phyloP scores from a whole-genome alignment of 139 green algal species.

The Raphidocelis subcapitata region DNA sequence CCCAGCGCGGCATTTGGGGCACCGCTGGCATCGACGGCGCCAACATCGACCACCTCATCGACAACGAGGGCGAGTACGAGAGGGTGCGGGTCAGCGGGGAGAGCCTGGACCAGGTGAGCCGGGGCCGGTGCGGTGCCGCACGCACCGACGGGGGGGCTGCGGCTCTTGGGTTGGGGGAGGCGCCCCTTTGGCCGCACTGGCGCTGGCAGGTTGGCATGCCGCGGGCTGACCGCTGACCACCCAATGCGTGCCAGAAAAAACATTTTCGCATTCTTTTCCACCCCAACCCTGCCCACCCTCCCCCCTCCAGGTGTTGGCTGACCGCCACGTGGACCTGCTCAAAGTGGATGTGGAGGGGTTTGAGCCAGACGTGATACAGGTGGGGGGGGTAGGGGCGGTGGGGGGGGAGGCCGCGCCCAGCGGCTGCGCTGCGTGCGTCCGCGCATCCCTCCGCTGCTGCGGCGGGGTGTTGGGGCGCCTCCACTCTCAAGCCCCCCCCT shows the following conservation, averaged over 20 bases:
- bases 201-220: neutral
- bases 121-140: neutral
- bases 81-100: conserved; percentile 15
- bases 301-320: too few species aligned
- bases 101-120: neutral
- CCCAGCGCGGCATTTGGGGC: conserved; percentile 64
- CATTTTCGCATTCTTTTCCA: too few species aligned
- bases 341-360: conserved; percentile 79
- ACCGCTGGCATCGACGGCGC: conserved; percentile 60
- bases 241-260: too few species aligned
- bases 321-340: neutral
- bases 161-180: neutral
- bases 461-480: too few species aligned
- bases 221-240: too few species aligned
- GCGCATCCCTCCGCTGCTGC: too few species aligned
- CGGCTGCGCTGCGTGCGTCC: too few species aligned
- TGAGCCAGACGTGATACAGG: conserved; percentile 54
- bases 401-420: neutral
- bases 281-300: too few species aligned
- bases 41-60: conserved; percentile 62
- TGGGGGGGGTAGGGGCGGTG: neutral
- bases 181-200: neutral
- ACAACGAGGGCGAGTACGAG: conserved; percentile 42
- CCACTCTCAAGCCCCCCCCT: too few species aligned
- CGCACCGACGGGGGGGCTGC: too few species aligned